Base-by-base conservation (phyloP, 2,329 filamentous ascomycete species). In the Diaporthe caulivora region DNA sequence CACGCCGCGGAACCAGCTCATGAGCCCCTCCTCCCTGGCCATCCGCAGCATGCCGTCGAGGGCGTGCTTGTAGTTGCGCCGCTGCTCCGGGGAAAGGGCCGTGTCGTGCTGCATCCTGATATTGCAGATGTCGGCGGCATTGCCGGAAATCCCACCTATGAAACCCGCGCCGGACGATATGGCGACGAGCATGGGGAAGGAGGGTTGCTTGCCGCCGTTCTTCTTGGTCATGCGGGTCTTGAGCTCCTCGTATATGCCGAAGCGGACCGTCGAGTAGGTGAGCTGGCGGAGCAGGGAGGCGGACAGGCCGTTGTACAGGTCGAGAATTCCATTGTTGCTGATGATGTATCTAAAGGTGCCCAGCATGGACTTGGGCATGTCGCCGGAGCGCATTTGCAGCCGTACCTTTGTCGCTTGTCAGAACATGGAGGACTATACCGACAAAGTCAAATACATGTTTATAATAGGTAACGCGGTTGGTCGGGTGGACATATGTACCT, bases 51-150 rank as follows among this genome's bases (percentile, higher is more conserved):
- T 87, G 37, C 97, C 97, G 81, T 98, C 92, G 62, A 98, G 82
- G 3, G 95, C 97, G 82, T 98, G 90, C 76, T 91, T 92, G 86
- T 99, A 99, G 83, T 97, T 97, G 72, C 96, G 90, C 62, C 94
- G 91, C 80, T 97, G 86, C 7, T 88, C 88, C 0, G 85, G 79
- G 0, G 95, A 93, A 1, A 98, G 90, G 0, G 95, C 91, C 2
- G 94, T 92, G 80, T 92, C 97, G 84, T 97, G 94, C 85, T 99
- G 97, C 97, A 99, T 99, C 77, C 97, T 94, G 65, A 99, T 97
- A 84, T 99, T 99, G 80, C 98, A 88, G 44, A 99, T 95, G 82
- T 99, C 97, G 77, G 95, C 96, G 3, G 95, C 95, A 84, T 98
- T 99, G 77, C 97, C 97, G 8, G 93, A 94, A 60, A 98, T 85